Base-by-base conservation (phyloP, 169 alveolate genomes). In the Eimeria maxima region DNA sequence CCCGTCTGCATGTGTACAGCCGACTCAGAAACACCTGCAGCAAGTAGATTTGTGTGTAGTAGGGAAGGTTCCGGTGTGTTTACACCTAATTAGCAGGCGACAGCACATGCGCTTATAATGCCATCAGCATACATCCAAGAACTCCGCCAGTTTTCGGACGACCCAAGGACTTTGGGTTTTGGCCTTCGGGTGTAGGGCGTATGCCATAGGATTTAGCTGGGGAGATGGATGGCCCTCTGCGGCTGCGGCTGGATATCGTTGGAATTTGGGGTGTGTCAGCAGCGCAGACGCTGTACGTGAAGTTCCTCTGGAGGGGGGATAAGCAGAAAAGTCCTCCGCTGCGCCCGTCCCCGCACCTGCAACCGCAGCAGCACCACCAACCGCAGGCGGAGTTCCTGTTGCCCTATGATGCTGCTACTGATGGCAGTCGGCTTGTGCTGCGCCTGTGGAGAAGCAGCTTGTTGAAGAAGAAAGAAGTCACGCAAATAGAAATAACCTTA, bases 231-330 rank as follows among this genome's bases (percentile, higher is more conserved):
- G 84, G 50, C 29, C 84, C n/a, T 20, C 47, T 73, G 84, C 42
- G 84, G 50, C 86, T 45, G 87, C 50, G 95, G 45, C 73, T 90
- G 67, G 65, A 90, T 20, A 57, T 76, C 8, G 27, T 90, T 16
- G 88, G 47, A 3, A 65, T 55, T 69, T 42, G 78, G 53, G 88
- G 88, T 53, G 60, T 53, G 2, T 53, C 60, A 11, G 60, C 60
- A 53, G 60, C 60, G 10, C 60, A 53, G 60, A 11, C 73, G 42
- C 69, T 24, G 60, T 90, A 90, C 74, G 88, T 90, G 60, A 90
- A 90, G 95, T 90, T 90, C 33, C 95, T 76, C 47, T 90, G 95
- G 95, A 67, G 88, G n/a, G 95, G 95, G 33, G 95, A 90, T 11
- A 90, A 90, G 88, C 76, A 50, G 60, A 90, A 90, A 50, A 90